Base-by-base conservation (phyloP, 768 basidiomycete genomes). In the button mushroom (Agaricus bisporus) region DNA sequence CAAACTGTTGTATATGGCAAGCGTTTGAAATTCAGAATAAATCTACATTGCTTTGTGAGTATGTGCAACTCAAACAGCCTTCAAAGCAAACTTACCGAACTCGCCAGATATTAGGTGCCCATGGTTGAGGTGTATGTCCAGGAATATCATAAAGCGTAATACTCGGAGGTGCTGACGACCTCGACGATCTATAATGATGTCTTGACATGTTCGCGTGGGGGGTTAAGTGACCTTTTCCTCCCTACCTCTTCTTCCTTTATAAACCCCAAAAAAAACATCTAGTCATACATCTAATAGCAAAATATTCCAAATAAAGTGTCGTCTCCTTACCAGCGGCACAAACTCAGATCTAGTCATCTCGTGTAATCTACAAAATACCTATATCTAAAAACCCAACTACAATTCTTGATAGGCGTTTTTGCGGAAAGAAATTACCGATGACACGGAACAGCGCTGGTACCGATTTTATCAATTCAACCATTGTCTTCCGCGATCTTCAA, bases 101-200 rank as follows among this genome's bases (percentile, higher is more conserved):
- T 41, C 84, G 75, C 86, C 86, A 88, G 26, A 85, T 75, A 57
- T 85, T 86, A 26, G 87, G 87, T 48, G 82, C 82, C 86, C 86
- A 89, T n/a, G 86, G 77, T 49, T 85, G 81, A 1, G 81, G 72
- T 8, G 73, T 74, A 46, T 72, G 73, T 9, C 84, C 82, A 32
- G 77, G 81, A 18, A 83, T 73, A 57, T 89, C 87, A 63, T 87
- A 89, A 14, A 89, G 70, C 14, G 73, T 80, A 56, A 89, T 83
- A 44, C 71, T 67, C 11, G 82, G 79, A 17, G 68, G 68, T 17
- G 26, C 41, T 35, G 26, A 36, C 2, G 28, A 29, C 12, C 51
- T 32, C 45, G 44, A 18, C n/a, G 52, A 47, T 18, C 44, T 41
- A 32, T 46, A 44, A 14, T 54, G 52, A 29, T 54, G 44, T 9